These are phyloP conservation scores for Gastrodia elata DNA, from an alignment of 106 monocot species.

Conservation along the genomic window DNA sequence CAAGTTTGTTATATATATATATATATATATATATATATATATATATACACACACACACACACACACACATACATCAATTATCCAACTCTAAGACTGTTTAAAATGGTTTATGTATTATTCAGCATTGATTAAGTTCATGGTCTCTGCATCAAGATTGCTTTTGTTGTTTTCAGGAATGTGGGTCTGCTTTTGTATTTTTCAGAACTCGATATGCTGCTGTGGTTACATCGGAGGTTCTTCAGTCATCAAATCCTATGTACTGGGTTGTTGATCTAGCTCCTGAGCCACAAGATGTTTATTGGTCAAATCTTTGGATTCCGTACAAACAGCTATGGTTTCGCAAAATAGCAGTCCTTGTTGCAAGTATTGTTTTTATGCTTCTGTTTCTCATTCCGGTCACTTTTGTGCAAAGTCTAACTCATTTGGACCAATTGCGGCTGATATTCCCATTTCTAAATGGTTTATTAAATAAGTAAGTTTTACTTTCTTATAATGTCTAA, in stretches of 20 bases:
- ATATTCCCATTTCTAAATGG: constrained; percentile 64
- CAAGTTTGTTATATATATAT: neutral
- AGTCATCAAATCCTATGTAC: constrained; percentile 89
- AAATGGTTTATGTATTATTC: too few relatives aligned
- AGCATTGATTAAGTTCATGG: too few relatives aligned
- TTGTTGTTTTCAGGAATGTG: constrained; percentile 56
- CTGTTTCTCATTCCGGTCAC: constrained; percentile 78
- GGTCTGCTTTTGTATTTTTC: constrained; percentile 89
- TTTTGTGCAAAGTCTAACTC: constrained; percentile 79
- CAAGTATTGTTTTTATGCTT: constrained; percentile 68
- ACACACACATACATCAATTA: too few relatives aligned
- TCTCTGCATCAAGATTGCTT: constrained; percentile 1
- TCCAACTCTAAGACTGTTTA: too few relatives aligned
- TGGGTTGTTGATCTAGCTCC: constrained; percentile 91
- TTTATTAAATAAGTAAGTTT: constrained; percentile 74
- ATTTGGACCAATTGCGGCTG: constrained; percentile 67
- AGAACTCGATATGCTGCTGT: constrained; percentile 81
- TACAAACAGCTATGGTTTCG: constrained; percentile 85
- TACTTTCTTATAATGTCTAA: too few relatives aligned
- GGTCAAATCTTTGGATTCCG: constrained; percentile 98
- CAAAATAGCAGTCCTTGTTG: constrained; percentile 59
- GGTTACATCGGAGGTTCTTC: constrained; percentile 71
- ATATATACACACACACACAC: too few relatives aligned
- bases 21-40: too few relatives aligned
- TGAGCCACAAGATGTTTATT: constrained; percentile 84